Percentiles rank a stretch among this genome's conserved stretches.
Conservation (phyloP, 2,329 filamentous ascomycete genomes). For the Whalleya microplaca region DNA sequence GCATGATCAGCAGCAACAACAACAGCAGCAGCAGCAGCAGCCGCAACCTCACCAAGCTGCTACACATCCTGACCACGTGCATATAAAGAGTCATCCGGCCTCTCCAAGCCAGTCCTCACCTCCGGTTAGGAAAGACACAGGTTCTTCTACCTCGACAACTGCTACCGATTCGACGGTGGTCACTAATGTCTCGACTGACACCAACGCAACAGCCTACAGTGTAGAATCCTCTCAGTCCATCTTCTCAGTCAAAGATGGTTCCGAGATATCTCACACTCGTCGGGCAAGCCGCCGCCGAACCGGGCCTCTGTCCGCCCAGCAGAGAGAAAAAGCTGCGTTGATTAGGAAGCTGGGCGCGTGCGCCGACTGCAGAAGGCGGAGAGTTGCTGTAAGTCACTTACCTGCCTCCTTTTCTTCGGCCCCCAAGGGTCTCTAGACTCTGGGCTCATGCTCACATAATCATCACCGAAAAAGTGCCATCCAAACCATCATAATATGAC, state of each 20-base stretch:
- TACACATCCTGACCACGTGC: conserved; percentile 34
- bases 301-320: conserved; percentile 60
- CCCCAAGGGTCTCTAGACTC: conserved; percentile 10
- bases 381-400: conserved; percentile 58
- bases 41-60: conserved; percentile 31
- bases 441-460: conserved; percentile 30
- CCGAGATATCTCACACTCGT: conserved; percentile 56
- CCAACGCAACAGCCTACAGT: conserved; percentile 55
- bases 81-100: conserved; percentile 31
- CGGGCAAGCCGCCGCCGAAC: conserved; percentile 62
- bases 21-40: conserved; percentile 5
- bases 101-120: conserved; percentile 36
- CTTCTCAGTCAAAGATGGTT: conserved; percentile 60
- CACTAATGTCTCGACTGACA: conserved; percentile 47
- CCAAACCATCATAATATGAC: conserved; percentile 64
- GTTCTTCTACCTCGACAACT: conserved; percentile 57
- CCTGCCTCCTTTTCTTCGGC: conserved; percentile 5
- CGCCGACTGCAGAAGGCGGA: conserved; percentile 56
- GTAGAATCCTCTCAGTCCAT: conserved; percentile 59
- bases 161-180: conserved; percentile 46
- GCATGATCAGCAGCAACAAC: conserved; percentile 25
- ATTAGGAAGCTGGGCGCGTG: conserved; percentile 65
- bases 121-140: conserved; percentile 52
- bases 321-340: conserved; percentile 61
- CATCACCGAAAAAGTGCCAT: conserved; percentile 51